These are phyloP conservation scores for Castanea sativa DNA, from an alignment of 306 rosid genomes.

Conservation along the genomic window DNA sequence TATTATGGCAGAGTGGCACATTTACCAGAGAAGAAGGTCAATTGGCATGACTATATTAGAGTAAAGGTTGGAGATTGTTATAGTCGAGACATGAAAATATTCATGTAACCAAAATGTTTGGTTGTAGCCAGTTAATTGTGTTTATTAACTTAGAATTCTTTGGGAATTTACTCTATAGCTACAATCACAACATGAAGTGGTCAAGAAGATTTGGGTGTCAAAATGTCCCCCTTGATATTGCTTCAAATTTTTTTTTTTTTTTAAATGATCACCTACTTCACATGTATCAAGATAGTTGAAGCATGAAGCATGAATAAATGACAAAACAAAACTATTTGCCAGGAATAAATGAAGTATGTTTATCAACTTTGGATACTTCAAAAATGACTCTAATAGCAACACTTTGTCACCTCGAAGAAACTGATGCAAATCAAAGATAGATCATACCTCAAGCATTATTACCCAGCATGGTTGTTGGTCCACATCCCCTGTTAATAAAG, in stretches of 20 bases:
- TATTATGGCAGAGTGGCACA: background rate
- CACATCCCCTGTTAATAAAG: conserved; percentile 56
- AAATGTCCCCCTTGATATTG: background rate
- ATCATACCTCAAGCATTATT: conserved; percentile 91
- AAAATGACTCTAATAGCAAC: background rate
- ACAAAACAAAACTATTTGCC: background rate
- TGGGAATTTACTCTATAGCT: background rate
- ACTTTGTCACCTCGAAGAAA: conserved; percentile 1
- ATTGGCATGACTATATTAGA: background rate
- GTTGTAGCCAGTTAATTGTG: background rate
- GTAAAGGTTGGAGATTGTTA: background rate
- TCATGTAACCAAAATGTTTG: background rate
- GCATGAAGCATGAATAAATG: background rate
- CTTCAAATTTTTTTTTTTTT: background rate
- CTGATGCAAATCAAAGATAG: conserved; percentile 22
- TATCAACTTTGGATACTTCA: background rate
- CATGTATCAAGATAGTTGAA: background rate
- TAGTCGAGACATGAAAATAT: background rate
- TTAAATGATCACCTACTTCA: background rate
- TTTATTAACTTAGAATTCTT: background rate
- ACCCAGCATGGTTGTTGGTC: conserved; percentile 95
- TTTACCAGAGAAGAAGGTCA: background rate
- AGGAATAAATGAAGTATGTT: background rate
- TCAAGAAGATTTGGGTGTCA: background rate
- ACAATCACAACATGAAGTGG: background rate